These are phyloP conservation scores for Chlamydomonas eustigma DNA, from an alignment of 139 green algal species.

Conservation along the genomic window DNA sequence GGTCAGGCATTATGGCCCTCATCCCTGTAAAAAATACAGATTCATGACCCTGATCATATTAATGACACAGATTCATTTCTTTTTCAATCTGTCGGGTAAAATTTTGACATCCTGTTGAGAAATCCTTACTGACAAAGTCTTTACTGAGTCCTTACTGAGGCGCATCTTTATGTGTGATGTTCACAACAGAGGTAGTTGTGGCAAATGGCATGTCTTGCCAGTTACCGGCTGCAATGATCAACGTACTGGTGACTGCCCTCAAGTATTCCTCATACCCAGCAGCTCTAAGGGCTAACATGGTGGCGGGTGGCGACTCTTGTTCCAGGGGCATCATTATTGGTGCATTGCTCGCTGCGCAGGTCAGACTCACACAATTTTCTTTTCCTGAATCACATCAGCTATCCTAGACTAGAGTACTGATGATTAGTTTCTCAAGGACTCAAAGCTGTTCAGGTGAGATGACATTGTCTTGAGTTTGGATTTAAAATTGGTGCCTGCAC, in stretches of 20 bases:
- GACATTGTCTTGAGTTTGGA: not conserved
- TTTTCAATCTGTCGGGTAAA: not conserved
- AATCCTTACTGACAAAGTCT: not conserved
- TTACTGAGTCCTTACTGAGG: not conserved
- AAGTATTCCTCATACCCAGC: conserved; percentile 29
- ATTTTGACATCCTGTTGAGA: not conserved
- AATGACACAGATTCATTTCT: not conserved
- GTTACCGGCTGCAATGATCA: not conserved
- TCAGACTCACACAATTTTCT: no score
- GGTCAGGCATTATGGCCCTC: not conserved
- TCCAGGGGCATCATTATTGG: conserved; percentile 35
- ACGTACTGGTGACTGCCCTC: conserved; percentile 20
- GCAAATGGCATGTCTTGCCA: conserved; percentile 1
- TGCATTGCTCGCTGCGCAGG: conserved; percentile 39
- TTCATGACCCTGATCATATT: no score
- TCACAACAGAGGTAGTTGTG: not conserved
- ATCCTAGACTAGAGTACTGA: not conserved
- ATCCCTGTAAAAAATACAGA: no score
- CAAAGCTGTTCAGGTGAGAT: not conserved
- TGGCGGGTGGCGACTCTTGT: conserved; percentile 56
- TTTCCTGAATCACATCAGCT: no score
- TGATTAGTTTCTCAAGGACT: not conserved
- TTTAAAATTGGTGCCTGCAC: not conserved
- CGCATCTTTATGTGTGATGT: not conserved
- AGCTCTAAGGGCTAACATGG: conserved; percentile 46